Conservation (phyloP, 176 grass and related monocot genomes). For the Saccharum spontaneum region DNA sequence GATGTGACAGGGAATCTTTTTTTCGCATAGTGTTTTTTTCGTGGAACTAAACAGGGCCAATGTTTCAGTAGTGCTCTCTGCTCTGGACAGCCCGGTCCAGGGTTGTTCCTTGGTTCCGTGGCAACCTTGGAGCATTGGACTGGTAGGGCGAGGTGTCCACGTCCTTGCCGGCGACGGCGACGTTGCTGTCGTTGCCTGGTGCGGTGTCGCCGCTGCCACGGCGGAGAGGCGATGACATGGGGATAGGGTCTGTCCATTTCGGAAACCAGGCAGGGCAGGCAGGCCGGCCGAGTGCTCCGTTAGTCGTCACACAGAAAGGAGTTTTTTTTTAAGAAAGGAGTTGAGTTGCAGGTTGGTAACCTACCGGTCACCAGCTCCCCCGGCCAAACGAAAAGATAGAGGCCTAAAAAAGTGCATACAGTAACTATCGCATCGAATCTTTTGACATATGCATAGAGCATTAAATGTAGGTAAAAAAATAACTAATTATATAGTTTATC, state of each 20-base stretch:
- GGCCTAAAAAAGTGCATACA: too few relatives aligned
- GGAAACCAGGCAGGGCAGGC: neutral
- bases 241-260: neutral
- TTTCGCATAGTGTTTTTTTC: too few relatives aligned
- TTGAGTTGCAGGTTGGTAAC: slow-evolving; percentile 7
- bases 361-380: slow-evolving; percentile 8
- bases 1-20: too few relatives aligned
- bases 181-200: slow-evolving; percentile 2
- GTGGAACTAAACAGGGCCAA: too few relatives aligned
- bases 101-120: neutral
- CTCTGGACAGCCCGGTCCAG: neutral
- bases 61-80: neutral
- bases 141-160: neutral
- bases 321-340: neutral
- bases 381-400: slow-evolving; percentile 1
- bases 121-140: slow-evolving; percentile 8
- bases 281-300: neutral
- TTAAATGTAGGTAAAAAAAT: too few relatives aligned
- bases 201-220: neutral
- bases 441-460: too few relatives aligned
- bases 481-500: too few relatives aligned
- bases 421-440: too few relatives aligned
- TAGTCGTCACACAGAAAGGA: neutral
- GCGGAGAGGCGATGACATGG: neutral
- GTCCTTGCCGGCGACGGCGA: neutral